phyloP scores from a whole-genome alignment of 495 filamentous ascomycete genomes.

The Chaetomium cochliodes region DNA sequence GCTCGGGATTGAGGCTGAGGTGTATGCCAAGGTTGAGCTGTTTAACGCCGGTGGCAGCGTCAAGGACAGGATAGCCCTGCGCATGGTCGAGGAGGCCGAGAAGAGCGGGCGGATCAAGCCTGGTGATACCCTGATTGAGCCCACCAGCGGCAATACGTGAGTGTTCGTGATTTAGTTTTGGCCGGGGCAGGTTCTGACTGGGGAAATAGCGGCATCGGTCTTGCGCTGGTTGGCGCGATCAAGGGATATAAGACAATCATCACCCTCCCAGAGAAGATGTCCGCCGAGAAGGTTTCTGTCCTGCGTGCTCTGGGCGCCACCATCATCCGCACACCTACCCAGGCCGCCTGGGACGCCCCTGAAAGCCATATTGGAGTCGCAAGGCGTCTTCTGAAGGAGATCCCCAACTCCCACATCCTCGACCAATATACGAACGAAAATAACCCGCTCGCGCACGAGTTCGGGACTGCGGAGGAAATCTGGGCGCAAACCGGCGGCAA shows the following conservation, averaged over 20 bases:
- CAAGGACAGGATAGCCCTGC: slow-evolving; percentile 93
- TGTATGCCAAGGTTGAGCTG: slow-evolving; percentile 93
- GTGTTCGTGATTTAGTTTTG: slow-evolving; percentile 26
- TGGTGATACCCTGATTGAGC: slow-evolving; percentile 95
- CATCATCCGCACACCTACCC: slow-evolving; percentile 95
- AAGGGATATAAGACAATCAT: slow-evolving; percentile 99
- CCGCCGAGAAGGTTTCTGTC: slow-evolving; percentile 93
- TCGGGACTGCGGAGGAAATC: slow-evolving; percentile 93
- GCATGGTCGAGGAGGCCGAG: slow-evolving; percentile 98
- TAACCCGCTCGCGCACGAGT: slow-evolving; percentile 92
- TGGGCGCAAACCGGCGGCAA: slow-evolving; percentile 87
- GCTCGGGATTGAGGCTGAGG: slow-evolving; percentile 79
- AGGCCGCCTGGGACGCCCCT: slow-evolving; percentile 89
- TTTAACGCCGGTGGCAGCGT: slow-evolving; percentile 98
- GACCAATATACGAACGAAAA: slow-evolving; percentile 93
- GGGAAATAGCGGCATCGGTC: slow-evolving; percentile 74
- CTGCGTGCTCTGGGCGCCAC: slow-evolving; percentile 90
- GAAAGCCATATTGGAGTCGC: slow-evolving; percentile 98
- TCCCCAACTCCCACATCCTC: slow-evolving; percentile 93
- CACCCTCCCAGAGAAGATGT: slow-evolving; percentile 99
- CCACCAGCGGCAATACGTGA: slow-evolving; percentile 93
- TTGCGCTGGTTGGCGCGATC: slow-evolving; percentile 89
- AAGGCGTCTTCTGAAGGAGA: slow-evolving; percentile 83
- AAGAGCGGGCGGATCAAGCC: slow-evolving; percentile 89
- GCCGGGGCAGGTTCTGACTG: background rate